A percentile compares a stretch with the other conserved stretches of the same genome.
phyloP scores from a whole-genome alignment of 2,329 filamentous ascomycete genomes.

The Aureobasidium sp. region DNA sequence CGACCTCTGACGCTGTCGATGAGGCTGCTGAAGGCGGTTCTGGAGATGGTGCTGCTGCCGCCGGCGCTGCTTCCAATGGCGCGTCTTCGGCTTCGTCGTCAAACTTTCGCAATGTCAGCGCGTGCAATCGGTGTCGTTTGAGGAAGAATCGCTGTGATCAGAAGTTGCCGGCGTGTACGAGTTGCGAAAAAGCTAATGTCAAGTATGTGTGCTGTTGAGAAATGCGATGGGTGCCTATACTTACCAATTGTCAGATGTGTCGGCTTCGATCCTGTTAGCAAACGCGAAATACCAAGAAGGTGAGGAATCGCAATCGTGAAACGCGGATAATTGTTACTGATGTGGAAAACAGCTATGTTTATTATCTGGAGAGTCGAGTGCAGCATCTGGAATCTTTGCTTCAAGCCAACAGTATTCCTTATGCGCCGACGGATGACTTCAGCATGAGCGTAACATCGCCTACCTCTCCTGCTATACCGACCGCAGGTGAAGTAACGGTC shows the following conservation, averaged over 20 bases:
- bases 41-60: background rate
- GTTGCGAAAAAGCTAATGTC: conserved; percentile 83
- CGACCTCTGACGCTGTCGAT: background rate
- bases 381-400: conserved; percentile 74
- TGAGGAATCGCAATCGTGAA: conserved; percentile 16
- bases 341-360: conserved; percentile 62
- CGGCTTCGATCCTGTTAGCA: conserved; percentile 93
- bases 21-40: background rate
- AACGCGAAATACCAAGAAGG: conserved; percentile 84
- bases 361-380: conserved; percentile 83
- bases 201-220: conserved; percentile 31
- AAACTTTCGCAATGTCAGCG: conserved; percentile 58
- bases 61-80: background rate
- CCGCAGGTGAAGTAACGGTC: background rate
- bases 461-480: background rate
- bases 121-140: conserved; percentile 85
- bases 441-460: conserved; percentile 25
- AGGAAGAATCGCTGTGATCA: conserved; percentile 96
- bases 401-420: conserved; percentile 58
- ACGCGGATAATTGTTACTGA: background rate
- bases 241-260: conserved; percentile 49
- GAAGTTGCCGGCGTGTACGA: conserved; percentile 78
- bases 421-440: conserved; percentile 62
- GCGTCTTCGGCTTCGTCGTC: conserved; percentile 57
- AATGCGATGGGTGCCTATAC: background rate